Evolutionary conservation across 1,284 basidiomycete genomes (phyloP).

Genomic region (Leccinum solheimii): DNA sequence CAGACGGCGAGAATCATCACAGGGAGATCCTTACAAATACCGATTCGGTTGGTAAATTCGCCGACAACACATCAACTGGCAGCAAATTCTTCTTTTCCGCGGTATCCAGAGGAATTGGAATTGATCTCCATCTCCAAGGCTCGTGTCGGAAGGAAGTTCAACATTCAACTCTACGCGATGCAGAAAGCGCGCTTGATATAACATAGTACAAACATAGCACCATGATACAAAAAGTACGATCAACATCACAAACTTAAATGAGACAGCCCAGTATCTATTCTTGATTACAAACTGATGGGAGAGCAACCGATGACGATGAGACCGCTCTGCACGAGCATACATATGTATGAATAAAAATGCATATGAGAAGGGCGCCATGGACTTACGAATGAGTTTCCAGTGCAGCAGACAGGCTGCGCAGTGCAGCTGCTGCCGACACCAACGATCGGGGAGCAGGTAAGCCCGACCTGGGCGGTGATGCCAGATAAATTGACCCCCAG

Average conservation of each 20-base stretch:
- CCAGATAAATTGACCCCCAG: neutral
- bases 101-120: neutral
- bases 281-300: conserved; percentile 3
- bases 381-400: conserved; percentile 19
- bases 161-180: neutral
- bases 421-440: conserved; percentile 9
- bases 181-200: neutral
- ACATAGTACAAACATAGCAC: neutral
- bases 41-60: no score
- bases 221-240: neutral
- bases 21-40: no score
- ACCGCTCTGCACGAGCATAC: neutral
- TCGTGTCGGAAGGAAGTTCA: neutral
- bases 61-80: neutral
- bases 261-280: neutral
- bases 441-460: conserved; percentile 14
- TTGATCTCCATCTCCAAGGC: neutral
- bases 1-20: neutral
- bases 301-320: conserved; percentile 13
- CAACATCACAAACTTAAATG: neutral
- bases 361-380: neutral
- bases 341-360: neutral
- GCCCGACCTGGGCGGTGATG: conserved; percentile 5
- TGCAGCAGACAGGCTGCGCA: conserved; percentile 22
- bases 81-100: neutral